These are phyloP conservation scores for Gymnopus androsaceus DNA, from an alignment of 1,284 basidiomycete species.

Conservation along the genomic window DNA sequence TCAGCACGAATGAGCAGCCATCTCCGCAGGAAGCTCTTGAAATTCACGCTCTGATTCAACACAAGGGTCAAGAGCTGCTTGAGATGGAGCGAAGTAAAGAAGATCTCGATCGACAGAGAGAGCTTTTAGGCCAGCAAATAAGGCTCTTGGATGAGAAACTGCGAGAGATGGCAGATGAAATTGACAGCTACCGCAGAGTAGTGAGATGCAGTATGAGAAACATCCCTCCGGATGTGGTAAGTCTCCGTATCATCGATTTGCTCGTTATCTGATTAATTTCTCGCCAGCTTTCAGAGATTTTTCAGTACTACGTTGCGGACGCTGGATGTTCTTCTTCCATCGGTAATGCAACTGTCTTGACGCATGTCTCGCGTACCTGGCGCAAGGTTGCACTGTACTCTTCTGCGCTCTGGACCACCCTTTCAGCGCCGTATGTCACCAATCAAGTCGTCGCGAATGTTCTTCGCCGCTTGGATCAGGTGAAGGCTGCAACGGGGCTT, in stretches of 20 bases:
- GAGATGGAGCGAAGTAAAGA: conserved; percentile 3
- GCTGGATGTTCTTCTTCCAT: neutral
- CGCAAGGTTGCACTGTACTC: conserved; percentile 4
- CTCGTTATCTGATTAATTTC: neutral
- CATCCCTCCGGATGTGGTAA: neutral
- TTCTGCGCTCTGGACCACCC: neutral
- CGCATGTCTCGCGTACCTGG: conserved; percentile 6
- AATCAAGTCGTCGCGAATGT: neutral
- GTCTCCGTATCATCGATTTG: neutral
- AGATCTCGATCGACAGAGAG: conserved; percentile 3
- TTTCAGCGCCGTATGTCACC: neutral
- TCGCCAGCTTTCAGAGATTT: neutral
- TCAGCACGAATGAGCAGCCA: neutral
- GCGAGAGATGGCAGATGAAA: neutral
- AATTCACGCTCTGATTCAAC: neutral
- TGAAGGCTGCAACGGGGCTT: neutral
- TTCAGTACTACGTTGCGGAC: neutral
- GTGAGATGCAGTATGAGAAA: conserved; percentile 1
- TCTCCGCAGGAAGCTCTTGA: neutral
- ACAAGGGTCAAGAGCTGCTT: neutral
- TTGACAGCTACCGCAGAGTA: neutral
- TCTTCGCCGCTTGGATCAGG: neutral
- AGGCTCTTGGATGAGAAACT: conserved; percentile 1
- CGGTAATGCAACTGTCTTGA: neutral
- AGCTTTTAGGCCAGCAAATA: neutral